Conservation (phyloP, 164 flowering plant species). For the Magnolia kwangsiensis region DNA sequence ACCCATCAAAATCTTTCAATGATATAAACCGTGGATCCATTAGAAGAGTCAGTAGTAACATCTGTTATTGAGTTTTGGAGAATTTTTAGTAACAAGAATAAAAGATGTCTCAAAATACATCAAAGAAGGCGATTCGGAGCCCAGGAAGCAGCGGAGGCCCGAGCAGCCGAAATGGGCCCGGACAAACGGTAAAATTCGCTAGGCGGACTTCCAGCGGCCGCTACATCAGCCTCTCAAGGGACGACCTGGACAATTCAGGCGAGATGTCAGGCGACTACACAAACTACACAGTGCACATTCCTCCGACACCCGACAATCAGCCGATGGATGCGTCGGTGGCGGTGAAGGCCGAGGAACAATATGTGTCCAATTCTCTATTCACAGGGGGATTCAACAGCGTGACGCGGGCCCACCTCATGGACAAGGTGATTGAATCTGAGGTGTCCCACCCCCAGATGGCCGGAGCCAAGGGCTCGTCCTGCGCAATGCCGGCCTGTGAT, state of each 20-base stretch:
- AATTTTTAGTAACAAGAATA: neutral
- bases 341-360: constrained; percentile 66
- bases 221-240: constrained; percentile 58
- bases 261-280: constrained; percentile 60
- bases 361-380: constrained; percentile 62
- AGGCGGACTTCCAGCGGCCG: constrained; percentile 68
- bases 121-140: constrained; percentile 38
- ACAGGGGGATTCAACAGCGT: constrained; percentile 73
- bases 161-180: constrained; percentile 15
- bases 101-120: constrained; percentile 28
- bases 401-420: constrained; percentile 38
- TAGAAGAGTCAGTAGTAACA: no score
- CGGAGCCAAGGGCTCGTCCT: constrained; percentile 52
- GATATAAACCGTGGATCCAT: neutral
- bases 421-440: constrained; percentile 61
- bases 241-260: constrained; percentile 67
- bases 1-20: neutral
- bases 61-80: neutral
- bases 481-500: constrained; percentile 65
- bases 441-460: constrained; percentile 67
- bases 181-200: constrained; percentile 60
- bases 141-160: constrained; percentile 19
- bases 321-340: constrained; percentile 68
- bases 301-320: constrained; percentile 73
- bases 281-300: constrained; percentile 76